A percentile compares a stretch with the other conserved stretches of the same genome.
phyloP scores from a whole-genome alignment of 148 eudicot genomes.

The Cornus controversa region DNA sequence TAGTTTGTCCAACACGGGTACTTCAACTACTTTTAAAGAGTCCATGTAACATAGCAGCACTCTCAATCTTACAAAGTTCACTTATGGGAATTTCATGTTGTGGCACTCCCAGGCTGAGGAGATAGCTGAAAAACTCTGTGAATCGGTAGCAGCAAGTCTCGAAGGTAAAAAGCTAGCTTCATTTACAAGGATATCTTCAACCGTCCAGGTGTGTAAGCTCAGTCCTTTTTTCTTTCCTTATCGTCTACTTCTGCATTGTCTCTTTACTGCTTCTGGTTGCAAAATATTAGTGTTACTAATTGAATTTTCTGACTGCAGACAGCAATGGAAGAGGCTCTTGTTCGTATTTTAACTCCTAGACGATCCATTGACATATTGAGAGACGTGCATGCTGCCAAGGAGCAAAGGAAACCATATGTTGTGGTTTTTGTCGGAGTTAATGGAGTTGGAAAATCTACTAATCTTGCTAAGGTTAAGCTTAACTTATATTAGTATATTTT shows the following conservation, averaged over 20 bases:
- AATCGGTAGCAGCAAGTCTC: constrained; percentile 88
- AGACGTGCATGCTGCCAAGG: constrained; percentile 97
- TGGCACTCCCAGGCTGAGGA: constrained; percentile 77
- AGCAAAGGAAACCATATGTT: constrained; percentile 91
- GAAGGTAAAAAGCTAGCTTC: constrained; percentile 89
- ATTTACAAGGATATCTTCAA: constrained; percentile 85
- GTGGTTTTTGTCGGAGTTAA: constrained; percentile 99
- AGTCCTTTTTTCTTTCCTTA: background rate
- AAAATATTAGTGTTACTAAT: background rate
- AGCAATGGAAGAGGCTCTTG: constrained; percentile 98
- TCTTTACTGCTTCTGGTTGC: background rate
- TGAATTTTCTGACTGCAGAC: constrained; percentile 39
- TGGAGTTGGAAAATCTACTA: constrained; percentile 99
- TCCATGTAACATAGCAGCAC: no score
- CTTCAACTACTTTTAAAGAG: no score
- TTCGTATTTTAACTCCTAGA: constrained; percentile 91
- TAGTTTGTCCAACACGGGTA: no score
- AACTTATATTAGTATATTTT: background rate
- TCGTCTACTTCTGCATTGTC: background rate
- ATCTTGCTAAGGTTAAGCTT: constrained; percentile 80
- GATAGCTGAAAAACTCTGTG: constrained; percentile 95
- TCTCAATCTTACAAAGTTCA: background rate
- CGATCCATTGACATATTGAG: constrained; percentile 97
- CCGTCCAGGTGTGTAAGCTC: constrained; percentile 62
- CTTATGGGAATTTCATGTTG: constrained; percentile 9